Evolutionary conservation across 2,329 filamentous ascomycete species (phyloP), one percentile per base, ranked within the genome.

Genomic region (Delphinella strobiligena): DNA sequence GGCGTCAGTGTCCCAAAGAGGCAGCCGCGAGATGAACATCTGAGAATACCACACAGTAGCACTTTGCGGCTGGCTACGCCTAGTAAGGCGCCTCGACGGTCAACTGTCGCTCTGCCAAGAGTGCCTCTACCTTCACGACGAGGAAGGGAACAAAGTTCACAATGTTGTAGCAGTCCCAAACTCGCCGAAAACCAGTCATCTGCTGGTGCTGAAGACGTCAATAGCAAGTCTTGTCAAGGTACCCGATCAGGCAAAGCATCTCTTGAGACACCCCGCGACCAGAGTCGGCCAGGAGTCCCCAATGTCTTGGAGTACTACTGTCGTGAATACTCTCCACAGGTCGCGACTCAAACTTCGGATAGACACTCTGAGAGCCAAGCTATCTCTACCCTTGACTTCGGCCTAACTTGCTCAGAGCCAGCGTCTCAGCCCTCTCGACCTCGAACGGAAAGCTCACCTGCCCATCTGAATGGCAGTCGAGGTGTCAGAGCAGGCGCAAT

Each of bases 21-120:
- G 22, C 34, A 37, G 19, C 34, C 39, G 3, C 36, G 39, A 19
- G 34, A 41, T 36, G 39, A 41, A 30, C 34, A 30, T 19, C 30
- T 41, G 4, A 41, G 39, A 34, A 41, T 41, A 36, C 39, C 39
- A n/a, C n/a, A n/a, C n/a, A n/a, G n/a, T n/a, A n/a, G n/a, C n/a
- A n/a, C n/a, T n/a, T n/a, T n/a, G n/a, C n/a, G n/a, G n/a, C n/a
- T n/a, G n/a, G n/a, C n/a, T n/a, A n/a, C n/a, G n/a, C n/a, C n/a
- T n/a, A 11, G 29, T 19, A 32, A 14, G 4, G 19, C 17, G 14
- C 8, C 39, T 36, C 22, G 19, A 18, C 15, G 12, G 11, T 27
- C 39, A 41, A 27, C 31, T 37, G 19, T 36, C 17, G 15, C 34
- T 8, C 31, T 41, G 14, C 32, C 39, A 9, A 24, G 33, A 14